Evolutionary conservation across 768 basidiomycete genomes (phyloP).

Genomic region (Mrakia gelida): DNA sequence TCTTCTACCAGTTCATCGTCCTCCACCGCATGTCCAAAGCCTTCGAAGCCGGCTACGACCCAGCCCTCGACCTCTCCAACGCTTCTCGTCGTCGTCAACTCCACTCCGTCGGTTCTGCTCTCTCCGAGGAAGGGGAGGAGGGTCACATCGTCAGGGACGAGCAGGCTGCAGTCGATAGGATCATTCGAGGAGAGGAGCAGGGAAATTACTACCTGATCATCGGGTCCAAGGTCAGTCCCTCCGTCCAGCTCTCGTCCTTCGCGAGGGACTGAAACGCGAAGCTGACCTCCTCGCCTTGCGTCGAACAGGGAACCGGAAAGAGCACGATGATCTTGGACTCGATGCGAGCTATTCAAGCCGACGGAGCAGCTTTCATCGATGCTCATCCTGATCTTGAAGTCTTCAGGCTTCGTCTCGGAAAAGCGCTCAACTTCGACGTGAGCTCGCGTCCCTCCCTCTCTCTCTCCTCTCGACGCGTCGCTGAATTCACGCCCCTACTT

Average conservation of each 20-base stretch:
- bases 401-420: constrained; percentile 76
- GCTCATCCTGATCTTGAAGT: constrained; percentile 84
- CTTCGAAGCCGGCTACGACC: constrained; percentile 75
- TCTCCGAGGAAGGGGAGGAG: constrained; percentile 37
- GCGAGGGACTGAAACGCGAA: too few species aligned
- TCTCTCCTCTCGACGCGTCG: neutral
- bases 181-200: constrained; percentile 66
- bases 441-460: neutral
- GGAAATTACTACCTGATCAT: constrained; percentile 73
- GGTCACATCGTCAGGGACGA: constrained; percentile 64
- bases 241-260: neutral
- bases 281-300: too few species aligned
- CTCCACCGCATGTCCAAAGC: constrained; percentile 58
- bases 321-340: constrained; percentile 78
- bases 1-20: constrained; percentile 18
- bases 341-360: constrained; percentile 67
- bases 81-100: neutral
- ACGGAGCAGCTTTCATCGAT: constrained; percentile 65
- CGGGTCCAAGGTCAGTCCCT: constrained; percentile 61
- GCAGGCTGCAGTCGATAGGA: constrained; percentile 69
- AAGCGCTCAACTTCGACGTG: constrained; percentile 25
- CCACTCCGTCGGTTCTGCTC: neutral
- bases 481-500: neutral
- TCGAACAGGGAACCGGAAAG: constrained; percentile 66
- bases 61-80: constrained; percentile 61